Evolutionary conservation across 2,329 filamentous ascomycete species (phyloP).

Genomic region (Diaporthe vexans): DNA sequence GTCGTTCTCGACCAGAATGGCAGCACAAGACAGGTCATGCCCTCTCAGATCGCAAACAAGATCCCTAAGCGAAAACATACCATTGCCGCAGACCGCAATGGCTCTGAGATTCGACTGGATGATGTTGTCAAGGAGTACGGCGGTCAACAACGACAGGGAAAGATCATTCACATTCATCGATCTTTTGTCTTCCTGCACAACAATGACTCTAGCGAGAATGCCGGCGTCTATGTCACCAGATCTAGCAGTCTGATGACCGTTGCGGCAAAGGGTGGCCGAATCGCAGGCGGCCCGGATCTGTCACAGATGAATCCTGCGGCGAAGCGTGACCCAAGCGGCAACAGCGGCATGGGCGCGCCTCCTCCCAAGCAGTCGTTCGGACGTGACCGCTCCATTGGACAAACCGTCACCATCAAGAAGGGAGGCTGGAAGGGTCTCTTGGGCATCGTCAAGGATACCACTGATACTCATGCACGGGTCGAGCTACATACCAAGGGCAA

Average conservation of each 20-base stretch:
- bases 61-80: constrained; percentile 85
- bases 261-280: constrained; percentile 91
- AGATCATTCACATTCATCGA: constrained; percentile 93
- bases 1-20: constrained; percentile 93
- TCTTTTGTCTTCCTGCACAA: constrained; percentile 94
- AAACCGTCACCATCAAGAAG: constrained; percentile 89
- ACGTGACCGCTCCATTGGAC: constrained; percentile 87
- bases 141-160: constrained; percentile 87
- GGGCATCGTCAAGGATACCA: constrained; percentile 96
- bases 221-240: constrained; percentile 89
- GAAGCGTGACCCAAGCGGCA: constrained; percentile 74
- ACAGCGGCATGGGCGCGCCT: constrained; percentile 75
- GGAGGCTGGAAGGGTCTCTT: constrained; percentile 93
- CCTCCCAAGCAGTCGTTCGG: constrained; percentile 76
- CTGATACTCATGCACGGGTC: constrained; percentile 86
- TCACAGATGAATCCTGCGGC: constrained; percentile 93
- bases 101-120: constrained; percentile 90
- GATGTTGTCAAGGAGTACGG: constrained; percentile 93
- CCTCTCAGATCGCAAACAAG: constrained; percentile 92
- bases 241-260: constrained; percentile 89
- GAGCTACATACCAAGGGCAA: constrained; percentile 97
- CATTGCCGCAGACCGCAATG: constrained; percentile 92
- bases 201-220: constrained; percentile 86
- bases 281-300: constrained; percentile 82
- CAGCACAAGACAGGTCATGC: constrained; percentile 84